phyloP scores from a whole-genome alignment of 2,329 filamentous ascomycete species.

The Apiospora saccharicola region DNA sequence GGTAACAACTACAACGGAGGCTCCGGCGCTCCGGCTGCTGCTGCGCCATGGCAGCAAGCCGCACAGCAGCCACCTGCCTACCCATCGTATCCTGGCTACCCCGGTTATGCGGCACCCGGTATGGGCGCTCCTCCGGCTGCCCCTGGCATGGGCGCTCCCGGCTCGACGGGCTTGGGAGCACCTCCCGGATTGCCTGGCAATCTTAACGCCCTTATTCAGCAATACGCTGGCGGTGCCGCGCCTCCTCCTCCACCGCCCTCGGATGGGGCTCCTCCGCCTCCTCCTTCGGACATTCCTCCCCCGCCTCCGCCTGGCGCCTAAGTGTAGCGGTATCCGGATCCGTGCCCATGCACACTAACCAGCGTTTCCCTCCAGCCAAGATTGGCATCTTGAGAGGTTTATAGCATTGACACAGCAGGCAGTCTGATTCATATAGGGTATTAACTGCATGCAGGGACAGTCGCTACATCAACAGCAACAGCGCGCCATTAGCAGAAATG shows the following conservation, averaged over 20 bases:
- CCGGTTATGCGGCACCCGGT: conserved; percentile 60
- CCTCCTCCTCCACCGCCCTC: conserved; percentile 68
- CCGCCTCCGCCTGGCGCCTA: conserved; percentile 67
- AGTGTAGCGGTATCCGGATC: conserved; percentile 28
- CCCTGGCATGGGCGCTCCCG: conserved; percentile 51
- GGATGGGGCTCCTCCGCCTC: conserved; percentile 67
- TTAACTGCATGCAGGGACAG: conserved; percentile 20
- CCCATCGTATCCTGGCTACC: conserved; percentile 56
- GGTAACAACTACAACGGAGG: conserved; percentile 46
- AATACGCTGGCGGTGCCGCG: conserved; percentile 61
- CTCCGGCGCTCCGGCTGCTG: conserved; percentile 41
- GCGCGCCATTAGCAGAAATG: neutral
- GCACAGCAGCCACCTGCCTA: conserved; percentile 60
- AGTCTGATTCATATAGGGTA: conserved; percentile 18
- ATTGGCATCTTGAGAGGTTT: neutral
- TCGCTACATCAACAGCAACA: conserved; percentile 3
- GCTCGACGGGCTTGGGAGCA: conserved; percentile 57
- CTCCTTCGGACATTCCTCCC: conserved; percentile 63
- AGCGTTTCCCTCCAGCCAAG: neutral
- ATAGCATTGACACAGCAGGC: conserved; percentile 19
- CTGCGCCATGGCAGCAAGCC: conserved; percentile 69
- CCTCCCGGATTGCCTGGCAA: conserved; percentile 63
- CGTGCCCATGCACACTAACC: conserved; percentile 9
- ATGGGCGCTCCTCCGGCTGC: conserved; percentile 61
- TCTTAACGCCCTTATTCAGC: conserved; percentile 71